Evolutionary conservation across 73 alveolate genomes (phyloP), one percentile per base, ranked within the genome.

Genomic region (Stentor roeselii): DNA sequence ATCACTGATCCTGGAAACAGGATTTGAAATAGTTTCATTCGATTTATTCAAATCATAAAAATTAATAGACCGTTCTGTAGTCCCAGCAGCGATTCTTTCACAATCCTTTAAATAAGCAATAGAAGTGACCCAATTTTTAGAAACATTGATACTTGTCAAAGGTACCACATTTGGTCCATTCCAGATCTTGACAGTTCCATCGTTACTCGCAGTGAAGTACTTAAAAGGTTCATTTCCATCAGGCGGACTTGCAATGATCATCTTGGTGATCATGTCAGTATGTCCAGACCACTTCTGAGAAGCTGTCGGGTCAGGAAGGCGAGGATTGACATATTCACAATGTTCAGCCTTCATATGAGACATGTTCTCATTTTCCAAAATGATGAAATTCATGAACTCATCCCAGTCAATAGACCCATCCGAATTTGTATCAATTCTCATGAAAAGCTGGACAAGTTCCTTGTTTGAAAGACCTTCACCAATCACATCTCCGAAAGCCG

Each of bases 381-480:
- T 87, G 91, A 91, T 86, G 59, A 87, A 91, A 84, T 91, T 91
- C 94, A 91, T 91, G 83, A 91, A 91, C 60, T 91, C 96, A 60
- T 91, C 91, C 94, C 96, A 91, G 61, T 91, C 96, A 40, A 91
- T 93, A 27, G 88, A 60, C 3, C 94, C 94, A 86, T 89, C 86
- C 3, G 96, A 91, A 58, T 91, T 91, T 14, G 96, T 92, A 82
- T 91, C 96, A 82, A 91, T 89, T 80, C 90, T 88, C 96, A 91
- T 91, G 76, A 91, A 91, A 2, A 91, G 88, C 76, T 91, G 92
- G 41, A 84, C 87, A 35, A 88, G 82, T 75, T 91, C 86, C 80
- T 86, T 91, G 38, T 60, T 67, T 50, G 82, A 84, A 90, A 91
- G 84, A 75, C 86, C 93, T 58, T 91, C 88, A 39, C 96, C 94